phyloP scores from a whole-genome alignment of 306 rosid species.

The Pyrus bretschneideri region DNA sequence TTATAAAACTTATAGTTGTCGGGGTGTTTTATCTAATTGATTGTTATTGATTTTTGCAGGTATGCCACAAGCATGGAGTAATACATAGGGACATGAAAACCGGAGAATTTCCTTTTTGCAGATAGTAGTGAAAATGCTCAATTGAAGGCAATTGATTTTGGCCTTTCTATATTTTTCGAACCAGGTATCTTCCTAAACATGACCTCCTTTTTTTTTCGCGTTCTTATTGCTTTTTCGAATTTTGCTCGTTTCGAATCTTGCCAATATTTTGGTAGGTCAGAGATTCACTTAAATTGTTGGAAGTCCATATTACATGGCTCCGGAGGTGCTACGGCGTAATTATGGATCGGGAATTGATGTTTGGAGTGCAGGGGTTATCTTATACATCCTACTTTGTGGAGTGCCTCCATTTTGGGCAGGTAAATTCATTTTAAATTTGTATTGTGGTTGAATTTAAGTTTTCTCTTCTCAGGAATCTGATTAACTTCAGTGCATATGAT shows the following conservation, averaged over 20 bases:
- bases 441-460: not conserved
- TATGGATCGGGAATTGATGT: slow-evolving; percentile 84
- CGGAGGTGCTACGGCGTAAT: slow-evolving; percentile 79
- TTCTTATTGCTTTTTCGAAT: not conserved
- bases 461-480: not conserved
- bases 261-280: slow-evolving; percentile 40
- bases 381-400: slow-evolving; percentile 17
- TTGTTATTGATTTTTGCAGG: slow-evolving; percentile 26
- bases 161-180: slow-evolving; percentile 68
- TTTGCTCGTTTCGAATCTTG: not conserved
- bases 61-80: slow-evolving; percentile 79
- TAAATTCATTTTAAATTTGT: slow-evolving; percentile 10
- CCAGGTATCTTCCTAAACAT: slow-evolving; percentile 32
- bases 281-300: slow-evolving; percentile 87
- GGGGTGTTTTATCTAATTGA: not conserved
- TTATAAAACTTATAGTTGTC: too few relatives aligned
- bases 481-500: not conserved
- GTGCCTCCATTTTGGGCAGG: slow-evolving; percentile 99
- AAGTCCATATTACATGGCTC: slow-evolving; percentile 99
- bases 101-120: slow-evolving; percentile 82
- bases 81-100: slow-evolving; percentile 91
- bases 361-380: slow-evolving; percentile 95
- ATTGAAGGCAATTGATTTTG: slow-evolving; percentile 87
- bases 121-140: slow-evolving; percentile 51
- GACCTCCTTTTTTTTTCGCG: not conserved